Evolutionary conservation across 139 green algal genomes (phyloP).

Genomic region (Tetratostichococcus sp.): DNA sequence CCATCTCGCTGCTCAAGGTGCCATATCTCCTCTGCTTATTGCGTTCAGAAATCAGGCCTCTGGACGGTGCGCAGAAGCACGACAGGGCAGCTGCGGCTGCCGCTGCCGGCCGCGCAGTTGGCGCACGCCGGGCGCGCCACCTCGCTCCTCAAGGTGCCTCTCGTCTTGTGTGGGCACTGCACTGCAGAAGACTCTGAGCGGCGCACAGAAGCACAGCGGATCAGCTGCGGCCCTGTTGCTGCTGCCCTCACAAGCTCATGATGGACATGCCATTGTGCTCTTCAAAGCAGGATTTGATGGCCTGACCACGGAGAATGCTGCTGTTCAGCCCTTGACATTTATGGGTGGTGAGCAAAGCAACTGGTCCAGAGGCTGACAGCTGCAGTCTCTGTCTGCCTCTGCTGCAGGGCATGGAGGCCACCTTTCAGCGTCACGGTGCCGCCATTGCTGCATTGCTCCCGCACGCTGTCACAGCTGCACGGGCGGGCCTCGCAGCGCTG

Average conservation of each 20-base stretch:
- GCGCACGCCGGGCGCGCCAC: background rate
- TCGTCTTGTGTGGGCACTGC: too few species aligned
- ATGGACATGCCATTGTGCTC: too few species aligned
- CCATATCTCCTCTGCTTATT: too few species aligned
- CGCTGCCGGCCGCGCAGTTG: background rate
- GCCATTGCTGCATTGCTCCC: slow-evolving; percentile 6
- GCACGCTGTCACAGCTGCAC: background rate
- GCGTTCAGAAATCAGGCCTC: too few species aligned
- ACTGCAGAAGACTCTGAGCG: too few species aligned
- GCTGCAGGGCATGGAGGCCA: background rate
- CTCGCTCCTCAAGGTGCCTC: background rate
- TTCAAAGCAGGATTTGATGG: too few species aligned
- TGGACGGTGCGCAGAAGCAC: too few species aligned
- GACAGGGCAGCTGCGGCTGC: background rate
- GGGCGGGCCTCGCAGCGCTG: background rate
- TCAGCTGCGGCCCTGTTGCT: background rate
- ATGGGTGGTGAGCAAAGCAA: too few species aligned
- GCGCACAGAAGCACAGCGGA: too few species aligned
- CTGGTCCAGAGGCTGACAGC: too few species aligned
- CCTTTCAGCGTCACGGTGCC: background rate
- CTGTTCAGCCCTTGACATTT: too few species aligned
- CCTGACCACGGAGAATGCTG: too few species aligned
- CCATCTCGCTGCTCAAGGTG: background rate
- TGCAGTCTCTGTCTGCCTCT: background rate
- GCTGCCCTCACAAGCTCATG: background rate